Percentiles rank a stretch among this genome's conserved stretches.
Evolutionary conservation across 441 rosid genomes (phyloP).

Genomic region (Capsella rubella): DNA sequence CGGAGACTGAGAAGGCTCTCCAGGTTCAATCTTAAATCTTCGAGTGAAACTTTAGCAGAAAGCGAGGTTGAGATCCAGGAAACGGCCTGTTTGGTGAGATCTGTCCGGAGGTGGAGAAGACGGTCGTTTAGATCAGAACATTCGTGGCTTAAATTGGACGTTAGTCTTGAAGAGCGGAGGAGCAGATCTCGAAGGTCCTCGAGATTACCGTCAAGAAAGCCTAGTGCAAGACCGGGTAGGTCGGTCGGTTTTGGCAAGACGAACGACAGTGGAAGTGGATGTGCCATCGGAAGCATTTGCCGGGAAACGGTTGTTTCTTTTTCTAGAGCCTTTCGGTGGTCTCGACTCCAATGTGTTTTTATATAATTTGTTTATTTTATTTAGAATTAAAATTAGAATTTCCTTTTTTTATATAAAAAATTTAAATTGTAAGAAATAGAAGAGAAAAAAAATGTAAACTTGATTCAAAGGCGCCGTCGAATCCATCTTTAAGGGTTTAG

Average conservation of each 20-base stretch:
- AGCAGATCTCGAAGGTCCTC: conserved; percentile 55
- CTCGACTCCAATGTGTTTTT: conserved; percentile 1
- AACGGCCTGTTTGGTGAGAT: conserved; percentile 55
- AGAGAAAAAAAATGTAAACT: not conserved
- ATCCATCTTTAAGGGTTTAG: conserved; percentile 14
- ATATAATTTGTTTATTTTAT: too few relatives aligned
- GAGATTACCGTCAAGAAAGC: conserved; percentile 56
- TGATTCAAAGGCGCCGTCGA: conserved; percentile 3
- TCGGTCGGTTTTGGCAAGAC: conserved; percentile 50
- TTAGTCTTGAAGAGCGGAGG: conserved; percentile 47
- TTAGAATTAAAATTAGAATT: too few relatives aligned
- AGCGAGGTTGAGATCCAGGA: conserved; percentile 80
- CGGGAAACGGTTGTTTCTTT: conserved; percentile 29
- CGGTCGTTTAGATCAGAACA: conserved; percentile 48
- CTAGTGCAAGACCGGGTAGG: conserved; percentile 41
- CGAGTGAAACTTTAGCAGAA: conserved; percentile 54
- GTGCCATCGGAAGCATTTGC: conserved; percentile 40
- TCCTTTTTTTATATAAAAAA: too few relatives aligned
- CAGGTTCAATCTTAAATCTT: conserved; percentile 48
- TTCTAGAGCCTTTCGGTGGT: not conserved
- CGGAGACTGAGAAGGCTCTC: conserved; percentile 57
- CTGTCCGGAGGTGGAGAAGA: conserved; percentile 50
- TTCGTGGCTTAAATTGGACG: conserved; percentile 45
- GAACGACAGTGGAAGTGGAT: conserved; percentile 33
- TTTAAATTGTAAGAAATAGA: not conserved